Evolutionary conservation across 192 early-diverging fungal genomes (phyloP).

Genomic region (Obelidium mucronatum): DNA sequence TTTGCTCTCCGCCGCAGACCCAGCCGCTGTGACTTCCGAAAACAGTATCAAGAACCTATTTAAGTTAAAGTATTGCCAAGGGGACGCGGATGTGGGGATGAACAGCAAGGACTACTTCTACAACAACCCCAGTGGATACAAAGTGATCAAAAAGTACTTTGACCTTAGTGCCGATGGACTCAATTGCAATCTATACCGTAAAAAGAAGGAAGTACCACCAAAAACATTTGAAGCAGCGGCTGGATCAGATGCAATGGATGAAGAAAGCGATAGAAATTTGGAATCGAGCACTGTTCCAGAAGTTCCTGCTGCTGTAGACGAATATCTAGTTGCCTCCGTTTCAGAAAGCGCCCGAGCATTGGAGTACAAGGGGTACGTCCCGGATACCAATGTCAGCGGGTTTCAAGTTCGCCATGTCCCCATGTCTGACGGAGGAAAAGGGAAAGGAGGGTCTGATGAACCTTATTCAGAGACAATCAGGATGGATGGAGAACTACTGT

Average conservation of each 20-base stretch:
- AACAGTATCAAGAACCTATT: background rate
- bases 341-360: background rate
- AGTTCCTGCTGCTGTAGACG: background rate
- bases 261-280: no score
- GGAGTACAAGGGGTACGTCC: background rate
- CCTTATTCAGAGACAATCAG: slow-evolving; percentile 11
- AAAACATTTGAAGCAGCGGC: background rate
- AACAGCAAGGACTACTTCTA: slow-evolving; percentile 19
- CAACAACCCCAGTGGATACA: slow-evolving; percentile 5
- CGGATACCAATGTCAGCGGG: background rate
- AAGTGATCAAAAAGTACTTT: background rate
- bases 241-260: background rate
- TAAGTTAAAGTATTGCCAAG: slow-evolving; percentile 10
- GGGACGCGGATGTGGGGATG: background rate
- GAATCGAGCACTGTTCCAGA: background rate
- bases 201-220: background rate
- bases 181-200: background rate
- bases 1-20: background rate
- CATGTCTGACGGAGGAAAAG: slow-evolving; percentile 18
- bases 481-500: slow-evolving; percentile 12
- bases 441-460: slow-evolving; percentile 12
- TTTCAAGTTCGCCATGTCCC: background rate
- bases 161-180: background rate
- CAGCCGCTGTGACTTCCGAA: background rate
- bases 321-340: slow-evolving; percentile 13